Evolutionary conservation across 2,329 filamentous ascomycete species (phyloP).

Genomic region (Chrysoporthe austroafricana): DNA sequence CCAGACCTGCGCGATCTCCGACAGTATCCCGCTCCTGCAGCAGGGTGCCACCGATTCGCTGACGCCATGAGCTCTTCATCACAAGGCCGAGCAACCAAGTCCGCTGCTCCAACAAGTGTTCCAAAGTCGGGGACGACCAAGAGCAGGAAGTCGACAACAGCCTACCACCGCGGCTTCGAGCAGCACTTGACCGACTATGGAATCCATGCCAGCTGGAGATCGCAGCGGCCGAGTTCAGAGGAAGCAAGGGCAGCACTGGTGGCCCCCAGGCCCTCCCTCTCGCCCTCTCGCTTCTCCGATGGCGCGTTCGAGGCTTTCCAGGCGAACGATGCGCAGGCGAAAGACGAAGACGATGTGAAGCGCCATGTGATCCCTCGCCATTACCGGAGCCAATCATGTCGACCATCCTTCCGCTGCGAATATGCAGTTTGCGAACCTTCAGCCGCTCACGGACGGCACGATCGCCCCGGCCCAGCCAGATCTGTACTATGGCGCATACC

Average conservation of each 20-base stretch:
- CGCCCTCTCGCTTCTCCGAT: slow-evolving; percentile 40
- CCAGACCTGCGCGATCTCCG: slow-evolving; percentile 33
- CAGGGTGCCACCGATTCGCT: background rate
- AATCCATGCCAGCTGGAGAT: slow-evolving; percentile 36
- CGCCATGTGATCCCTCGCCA: slow-evolving; percentile 39
- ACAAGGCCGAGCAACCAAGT: slow-evolving; percentile 19
- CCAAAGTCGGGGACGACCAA: slow-evolving; percentile 27
- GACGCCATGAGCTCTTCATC: slow-evolving; percentile 28
- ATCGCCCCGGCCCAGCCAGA: slow-evolving; percentile 38
- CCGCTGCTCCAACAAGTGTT: slow-evolving; percentile 29
- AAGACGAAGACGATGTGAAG: slow-evolving; percentile 41
- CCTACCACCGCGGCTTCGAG: slow-evolving; percentile 42
- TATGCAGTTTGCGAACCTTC: slow-evolving; percentile 41
- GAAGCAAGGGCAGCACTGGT: slow-evolving; percentile 37
- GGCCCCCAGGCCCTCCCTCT: slow-evolving; percentile 40
- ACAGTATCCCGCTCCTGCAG: slow-evolving; percentile 21
- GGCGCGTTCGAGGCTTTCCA: slow-evolving; percentile 37
- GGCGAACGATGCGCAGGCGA: slow-evolving; percentile 34
- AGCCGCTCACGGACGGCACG: slow-evolving; percentile 39
- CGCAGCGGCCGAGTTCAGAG: slow-evolving; percentile 38
- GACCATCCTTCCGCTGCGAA: slow-evolving; percentile 34
- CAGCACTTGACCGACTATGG: slow-evolving; percentile 42
- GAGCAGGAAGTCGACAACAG: slow-evolving; percentile 33
- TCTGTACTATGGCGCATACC: slow-evolving; percentile 37
- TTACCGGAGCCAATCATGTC: slow-evolving; percentile 34